Percentiles rank a stretch among this genome's conserved stretches.
phyloP scores from a whole-genome alignment of 805 yeast species.

The Candida fluviatilis region DNA sequence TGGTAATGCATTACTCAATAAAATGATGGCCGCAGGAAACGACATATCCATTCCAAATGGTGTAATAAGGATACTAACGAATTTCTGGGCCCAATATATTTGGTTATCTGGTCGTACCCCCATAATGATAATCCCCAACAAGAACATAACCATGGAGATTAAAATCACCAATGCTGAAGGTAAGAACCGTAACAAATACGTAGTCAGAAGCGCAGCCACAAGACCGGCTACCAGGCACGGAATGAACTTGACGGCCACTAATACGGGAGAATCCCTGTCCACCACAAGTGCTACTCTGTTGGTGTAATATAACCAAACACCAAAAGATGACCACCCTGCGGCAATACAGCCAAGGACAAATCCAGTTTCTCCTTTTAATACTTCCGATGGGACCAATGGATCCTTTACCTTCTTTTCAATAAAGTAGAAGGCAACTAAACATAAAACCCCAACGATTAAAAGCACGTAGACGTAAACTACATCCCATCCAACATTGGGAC shows the following conservation, averaged over 20 bases:
- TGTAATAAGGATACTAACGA: slow-evolving; percentile 50
- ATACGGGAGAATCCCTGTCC: slow-evolving; percentile 36
- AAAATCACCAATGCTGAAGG: slow-evolving; percentile 49
- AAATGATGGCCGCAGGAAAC: slow-evolving; percentile 69
- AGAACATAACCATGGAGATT: slow-evolving; percentile 50
- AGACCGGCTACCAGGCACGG: slow-evolving; percentile 45
- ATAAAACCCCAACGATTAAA: slow-evolving; percentile 48
- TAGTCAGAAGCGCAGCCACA: slow-evolving; percentile 50
- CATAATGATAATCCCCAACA: slow-evolving; percentile 45
- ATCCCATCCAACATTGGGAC: slow-evolving; percentile 71
- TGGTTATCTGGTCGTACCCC: slow-evolving; percentile 57
- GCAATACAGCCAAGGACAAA: slow-evolving; percentile 50
- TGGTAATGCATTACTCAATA: slow-evolving; percentile 56
- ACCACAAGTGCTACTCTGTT: slow-evolving; percentile 51
- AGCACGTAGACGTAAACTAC: slow-evolving; percentile 55
- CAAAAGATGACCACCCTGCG: slow-evolving; percentile 76
- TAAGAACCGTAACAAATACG: slow-evolving; percentile 39
- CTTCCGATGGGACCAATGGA: slow-evolving; percentile 53
- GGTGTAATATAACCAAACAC: slow-evolving; percentile 61
- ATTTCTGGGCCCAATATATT: slow-evolving; percentile 54
- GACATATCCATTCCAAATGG: slow-evolving; percentile 78
- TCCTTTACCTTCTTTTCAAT: slow-evolving; percentile 43
- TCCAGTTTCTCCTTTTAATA: slow-evolving; percentile 41
- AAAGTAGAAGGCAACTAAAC: slow-evolving; percentile 39
- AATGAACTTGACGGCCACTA: slow-evolving; percentile 19